Evolutionary conservation across 208 protist species (phyloP), one percentile per base, ranked within the genome.

Genomic region (Strigomonas galati): DNA sequence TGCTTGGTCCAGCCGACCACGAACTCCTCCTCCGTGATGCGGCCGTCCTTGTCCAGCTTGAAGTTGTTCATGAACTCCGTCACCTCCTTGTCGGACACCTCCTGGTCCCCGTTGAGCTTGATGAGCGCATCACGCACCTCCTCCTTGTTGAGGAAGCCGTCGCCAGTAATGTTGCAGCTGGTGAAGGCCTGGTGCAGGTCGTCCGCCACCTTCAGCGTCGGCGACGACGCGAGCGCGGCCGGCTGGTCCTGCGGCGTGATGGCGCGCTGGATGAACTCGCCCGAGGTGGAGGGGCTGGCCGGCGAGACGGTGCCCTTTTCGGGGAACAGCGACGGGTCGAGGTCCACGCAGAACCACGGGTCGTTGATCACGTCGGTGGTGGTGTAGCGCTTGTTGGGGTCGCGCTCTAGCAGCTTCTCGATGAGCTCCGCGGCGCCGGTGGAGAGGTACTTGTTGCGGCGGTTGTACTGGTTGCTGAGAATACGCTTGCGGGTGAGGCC

Each of bases 71-170:
- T 89, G 57, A 96, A 92, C 19, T 76, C 68, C 17, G 71, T 63
- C 52, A 96, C 79, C 71, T 96, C 86, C 57, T 85, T 46, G 46
- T 86, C 77, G 6, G 84, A 81, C 19, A 93, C 84, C 21, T 68
- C 65, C 26, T 74, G 27, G 57, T 78, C 67, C 53, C 81, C 72
- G 63, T 94, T 93, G 12, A 96, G 72, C 83, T 96, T 94, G 48
- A 96, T 94, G 24, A 96, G 77, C 21, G 87, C 86, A 64, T 96
- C 91, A 51, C 91, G 87, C 27, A 96, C 75, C 71, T 96, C 88
- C 37, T 81, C 80, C 32, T 62, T 66, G 65, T 87, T 80, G 54
- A 96, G 82, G 64, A 89, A 86, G 19, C 90, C 90, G 59, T 82
- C 84, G 15, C 84, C 82, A 31, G 74, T 81, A 57, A 95, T 75